Percentiles rank a stretch among this genome's conserved stretches.
Conservation (phyloP, 148 eudicot genomes). For the Vaccinium myrtillus region DNA sequence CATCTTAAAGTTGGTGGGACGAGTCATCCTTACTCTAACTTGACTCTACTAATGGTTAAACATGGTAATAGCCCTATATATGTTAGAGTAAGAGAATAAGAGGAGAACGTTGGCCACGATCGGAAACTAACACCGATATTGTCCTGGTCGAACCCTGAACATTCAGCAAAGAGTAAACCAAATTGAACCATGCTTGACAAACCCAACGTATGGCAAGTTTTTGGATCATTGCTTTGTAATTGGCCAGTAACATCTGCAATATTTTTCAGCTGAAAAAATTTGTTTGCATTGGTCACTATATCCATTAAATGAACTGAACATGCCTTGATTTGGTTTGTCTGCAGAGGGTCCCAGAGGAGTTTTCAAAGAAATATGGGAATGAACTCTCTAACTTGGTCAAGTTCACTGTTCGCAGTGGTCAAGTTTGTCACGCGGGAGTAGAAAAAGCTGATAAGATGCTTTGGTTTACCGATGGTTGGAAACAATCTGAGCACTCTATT, state of each 20-base stretch:
- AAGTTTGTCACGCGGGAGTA: slow-evolving; percentile 18
- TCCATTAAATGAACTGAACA: not conserved
- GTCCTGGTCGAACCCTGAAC: too few species aligned
- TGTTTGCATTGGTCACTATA: not conserved
- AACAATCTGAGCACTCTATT: slow-evolving; percentile 29
- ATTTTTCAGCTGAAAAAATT: not conserved
- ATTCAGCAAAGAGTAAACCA: too few species aligned
- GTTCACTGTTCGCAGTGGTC: slow-evolving; percentile 24
- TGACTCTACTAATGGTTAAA: not conserved
- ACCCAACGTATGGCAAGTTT: not conserved
- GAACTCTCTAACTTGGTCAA: slow-evolving; percentile 1
- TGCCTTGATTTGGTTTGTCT: slow-evolving; percentile 8
- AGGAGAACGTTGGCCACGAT: too few species aligned
- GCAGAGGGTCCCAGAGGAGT: slow-evolving; percentile 26
- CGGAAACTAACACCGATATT: too few species aligned
- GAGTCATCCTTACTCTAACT: not conserved
- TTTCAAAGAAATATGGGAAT: slow-evolving; percentile 21
- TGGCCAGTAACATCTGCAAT: not conserved
- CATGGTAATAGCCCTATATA: too few species aligned
- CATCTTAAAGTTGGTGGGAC: not conserved
- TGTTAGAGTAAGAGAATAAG: too few species aligned
- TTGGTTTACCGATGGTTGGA: slow-evolving; percentile 37
- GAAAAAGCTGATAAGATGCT: slow-evolving; percentile 20
- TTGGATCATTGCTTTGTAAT: not conserved
- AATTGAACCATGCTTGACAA: too few species aligned